Evolutionary conservation across 2,329 filamentous ascomycete species (phyloP).

Genomic region (Phialophora macrospora): DNA sequence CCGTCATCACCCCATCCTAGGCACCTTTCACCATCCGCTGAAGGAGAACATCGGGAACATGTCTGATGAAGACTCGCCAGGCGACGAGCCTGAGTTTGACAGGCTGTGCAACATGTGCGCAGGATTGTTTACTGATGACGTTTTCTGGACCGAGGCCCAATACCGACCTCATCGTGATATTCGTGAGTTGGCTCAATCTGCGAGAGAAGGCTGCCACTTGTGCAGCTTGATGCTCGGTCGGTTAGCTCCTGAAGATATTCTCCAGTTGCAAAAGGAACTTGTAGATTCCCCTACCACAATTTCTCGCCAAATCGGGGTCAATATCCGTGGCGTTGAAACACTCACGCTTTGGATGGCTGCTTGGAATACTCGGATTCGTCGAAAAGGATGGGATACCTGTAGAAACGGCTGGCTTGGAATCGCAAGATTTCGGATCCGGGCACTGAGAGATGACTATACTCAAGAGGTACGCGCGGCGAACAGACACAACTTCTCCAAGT

Average conservation of each 20-base stretch:
- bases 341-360: conserved; percentile 3
- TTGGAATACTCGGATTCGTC: not conserved
- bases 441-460: conserved; percentile 4
- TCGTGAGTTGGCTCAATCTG: conserved; percentile 1
- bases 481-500: conserved; percentile 1
- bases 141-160: not conserved
- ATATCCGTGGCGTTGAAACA: not conserved
- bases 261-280: not conserved
- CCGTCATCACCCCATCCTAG: not conserved
- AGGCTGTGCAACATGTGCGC: not conserved
- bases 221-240: conserved; percentile 4
- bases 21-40: not conserved
- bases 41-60: not conserved
- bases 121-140: not conserved
- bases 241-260: not conserved
- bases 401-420: conserved; percentile 1
- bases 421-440: conserved; percentile 4
- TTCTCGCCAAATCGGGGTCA: not conserved
- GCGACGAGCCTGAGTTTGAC: not conserved
- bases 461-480: not conserved
- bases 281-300: not conserved
- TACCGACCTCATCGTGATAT: conserved; percentile 9
- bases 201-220: not conserved
- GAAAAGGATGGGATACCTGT: conserved; percentile 6
- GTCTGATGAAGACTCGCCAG: not conserved